Percentiles rank a stretch among this genome's conserved stretches.
Conservation (phyloP, 2,329 filamentous ascomycete genomes). For the Arthroderma sp. region DNA sequence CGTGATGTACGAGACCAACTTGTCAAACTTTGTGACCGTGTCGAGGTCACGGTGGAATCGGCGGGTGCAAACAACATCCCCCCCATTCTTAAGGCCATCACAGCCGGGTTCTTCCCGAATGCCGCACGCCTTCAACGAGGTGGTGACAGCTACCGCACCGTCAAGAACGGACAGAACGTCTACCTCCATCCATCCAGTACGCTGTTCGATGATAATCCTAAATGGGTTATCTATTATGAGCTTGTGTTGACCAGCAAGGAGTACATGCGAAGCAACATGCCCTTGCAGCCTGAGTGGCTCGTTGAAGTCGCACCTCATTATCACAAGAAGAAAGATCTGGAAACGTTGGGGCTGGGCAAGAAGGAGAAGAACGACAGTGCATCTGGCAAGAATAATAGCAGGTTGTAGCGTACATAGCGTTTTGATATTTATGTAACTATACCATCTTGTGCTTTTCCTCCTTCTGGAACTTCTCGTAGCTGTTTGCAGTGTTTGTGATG, state of each 20-base stretch:
- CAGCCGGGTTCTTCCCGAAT: conserved; percentile 88
- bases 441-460: no score
- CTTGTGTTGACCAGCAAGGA: conserved; percentile 90
- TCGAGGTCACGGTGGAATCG: conserved; percentile 62
- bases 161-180: conserved; percentile 80
- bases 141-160: conserved; percentile 77
- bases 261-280: conserved; percentile 81
- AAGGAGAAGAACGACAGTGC: conserved; percentile 38
- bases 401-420: no score
- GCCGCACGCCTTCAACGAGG: conserved; percentile 70
- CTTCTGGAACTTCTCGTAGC: no score
- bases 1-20: conserved; percentile 89
- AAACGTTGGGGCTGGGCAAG: conserved; percentile 61
- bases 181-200: conserved; percentile 85
- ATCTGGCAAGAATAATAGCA: no score
- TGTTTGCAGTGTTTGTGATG: no score
- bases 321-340: conserved; percentile 82
- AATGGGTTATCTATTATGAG: conserved; percentile 76
- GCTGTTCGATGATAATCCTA: conserved; percentile 64
- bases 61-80: conserved; percentile 57
- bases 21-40: conserved; percentile 78
- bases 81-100: conserved; percentile 77
- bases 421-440: no score
- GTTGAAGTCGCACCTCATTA: conserved; percentile 86
- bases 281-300: conserved; percentile 72